These are phyloP conservation scores for Skeletonema potamos DNA, from an alignment of 108 stramenopile species.

Conservation along the genomic window DNA sequence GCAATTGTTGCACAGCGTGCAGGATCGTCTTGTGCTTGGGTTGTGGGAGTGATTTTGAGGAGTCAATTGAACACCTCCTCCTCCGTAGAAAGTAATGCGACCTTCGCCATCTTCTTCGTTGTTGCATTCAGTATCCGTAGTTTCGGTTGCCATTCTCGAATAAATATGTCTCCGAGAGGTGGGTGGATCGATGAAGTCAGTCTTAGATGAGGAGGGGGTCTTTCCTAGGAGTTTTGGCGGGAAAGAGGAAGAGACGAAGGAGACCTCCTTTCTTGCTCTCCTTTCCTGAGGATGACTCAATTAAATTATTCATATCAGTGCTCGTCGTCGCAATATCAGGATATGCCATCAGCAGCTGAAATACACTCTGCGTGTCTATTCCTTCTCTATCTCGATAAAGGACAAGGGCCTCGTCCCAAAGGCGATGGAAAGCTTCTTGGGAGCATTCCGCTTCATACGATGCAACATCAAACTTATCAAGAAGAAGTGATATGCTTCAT, in stretches of 20 bases:
- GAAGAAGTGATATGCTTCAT: background rate
- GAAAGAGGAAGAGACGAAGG: no score
- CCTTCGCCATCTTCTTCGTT: background rate
- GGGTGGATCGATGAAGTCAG: no score
- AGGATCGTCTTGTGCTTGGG: background rate
- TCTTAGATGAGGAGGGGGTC: no score
- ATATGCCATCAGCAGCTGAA: background rate
- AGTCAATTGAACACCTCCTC: background rate
- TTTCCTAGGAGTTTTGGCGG: no score
- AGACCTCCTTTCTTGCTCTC: background rate
- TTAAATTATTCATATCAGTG: background rate
- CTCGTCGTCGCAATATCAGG: background rate
- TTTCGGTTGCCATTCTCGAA: background rate
- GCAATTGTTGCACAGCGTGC: background rate
- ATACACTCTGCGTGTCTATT: background rate
- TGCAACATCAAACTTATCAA: background rate
- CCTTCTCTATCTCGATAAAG: background rate
- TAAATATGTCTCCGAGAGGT: background rate
- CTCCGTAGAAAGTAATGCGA: background rate
- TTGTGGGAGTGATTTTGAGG: background rate
- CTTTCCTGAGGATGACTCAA: background rate
- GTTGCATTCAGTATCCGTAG: background rate
- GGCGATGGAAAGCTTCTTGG: background rate
- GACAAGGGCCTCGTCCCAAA: background rate
- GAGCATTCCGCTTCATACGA: conserved; percentile 1